A percentile compares a stretch with the other conserved stretches of the same genome.
Conservation (phyloP, 768 basidiomycete genomes). For the Macrolepiota dolichaula region DNA sequence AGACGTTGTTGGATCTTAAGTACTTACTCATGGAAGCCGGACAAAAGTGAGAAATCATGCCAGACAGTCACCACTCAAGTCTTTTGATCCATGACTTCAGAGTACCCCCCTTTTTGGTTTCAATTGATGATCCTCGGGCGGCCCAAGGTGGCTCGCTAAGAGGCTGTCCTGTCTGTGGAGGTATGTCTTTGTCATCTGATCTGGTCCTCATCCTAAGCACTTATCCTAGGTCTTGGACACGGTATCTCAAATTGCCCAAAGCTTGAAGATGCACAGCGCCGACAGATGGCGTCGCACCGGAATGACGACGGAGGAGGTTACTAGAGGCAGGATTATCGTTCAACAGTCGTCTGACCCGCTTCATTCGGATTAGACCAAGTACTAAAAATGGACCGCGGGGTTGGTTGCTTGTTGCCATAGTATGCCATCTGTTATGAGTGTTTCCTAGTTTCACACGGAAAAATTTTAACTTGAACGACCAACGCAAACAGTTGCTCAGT, state of each 20-base stretch:
- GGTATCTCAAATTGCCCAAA: slow-evolving; percentile 95
- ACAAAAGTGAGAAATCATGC: slow-evolving; percentile 67
- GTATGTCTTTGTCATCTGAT: slow-evolving; percentile 33
- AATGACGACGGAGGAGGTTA: slow-evolving; percentile 61
- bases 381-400: background rate
- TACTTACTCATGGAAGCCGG: slow-evolving; percentile 96
- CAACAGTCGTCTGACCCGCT: no score
- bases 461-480: background rate
- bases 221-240: slow-evolving; percentile 77
- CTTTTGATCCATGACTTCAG: slow-evolving; percentile 35
- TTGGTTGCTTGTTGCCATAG: background rate
- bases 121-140: slow-evolving; percentile 87
- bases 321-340: slow-evolving; percentile 1
- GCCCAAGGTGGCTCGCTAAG: slow-evolving; percentile 73
- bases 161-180: slow-evolving; percentile 96
- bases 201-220: background rate
- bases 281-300: slow-evolving; percentile 88
- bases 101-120: slow-evolving; percentile 88
- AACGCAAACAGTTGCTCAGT: no score
- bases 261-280: slow-evolving; percentile 86
- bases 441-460: slow-evolving; percentile 2
- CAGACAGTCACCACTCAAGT: background rate
- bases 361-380: background rate
- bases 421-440: no score
- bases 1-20: slow-evolving; percentile 94